Conservation (phyloP, 2,329 filamentous ascomycete species). For the Plectosphaerella sp. region DNA sequence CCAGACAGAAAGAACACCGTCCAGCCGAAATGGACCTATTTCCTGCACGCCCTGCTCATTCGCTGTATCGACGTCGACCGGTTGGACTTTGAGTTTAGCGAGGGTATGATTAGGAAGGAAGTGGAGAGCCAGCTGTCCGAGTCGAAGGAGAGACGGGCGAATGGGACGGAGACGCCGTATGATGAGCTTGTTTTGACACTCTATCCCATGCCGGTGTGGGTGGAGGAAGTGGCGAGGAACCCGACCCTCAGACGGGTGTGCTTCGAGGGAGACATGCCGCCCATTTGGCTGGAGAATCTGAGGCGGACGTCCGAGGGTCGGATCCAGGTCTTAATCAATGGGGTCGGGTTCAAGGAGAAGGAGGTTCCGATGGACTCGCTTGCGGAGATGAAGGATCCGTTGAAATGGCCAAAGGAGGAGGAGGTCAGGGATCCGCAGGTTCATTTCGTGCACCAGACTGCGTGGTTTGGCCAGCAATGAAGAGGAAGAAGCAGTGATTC, state of each 20-base stretch:
- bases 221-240: background rate
- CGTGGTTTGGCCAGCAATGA: background rate
- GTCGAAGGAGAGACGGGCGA: background rate
- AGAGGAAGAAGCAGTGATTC: too few relatives aligned
- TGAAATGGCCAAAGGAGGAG: background rate
- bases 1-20: too few relatives aligned
- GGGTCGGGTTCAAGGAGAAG: background rate
- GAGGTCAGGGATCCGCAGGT: background rate
- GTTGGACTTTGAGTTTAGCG: background rate
- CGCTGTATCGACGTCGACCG: background rate
- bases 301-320: background rate
- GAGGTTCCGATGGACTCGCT: background rate
- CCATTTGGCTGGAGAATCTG: background rate
- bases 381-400: background rate
- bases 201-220: background rate
- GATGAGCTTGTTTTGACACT: background rate
- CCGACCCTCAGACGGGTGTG: background rate
- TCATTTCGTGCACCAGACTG: background rate
- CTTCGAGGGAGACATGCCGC: background rate
- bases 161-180: background rate
- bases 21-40: background rate
- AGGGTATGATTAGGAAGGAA: background rate
- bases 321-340: background rate
- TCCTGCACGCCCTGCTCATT: background rate
- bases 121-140: background rate